These are phyloP conservation scores for Akanthomyces dipterigenus DNA, from an alignment of 2,329 filamentous ascomycete genomes.

Conservation along the genomic window DNA sequence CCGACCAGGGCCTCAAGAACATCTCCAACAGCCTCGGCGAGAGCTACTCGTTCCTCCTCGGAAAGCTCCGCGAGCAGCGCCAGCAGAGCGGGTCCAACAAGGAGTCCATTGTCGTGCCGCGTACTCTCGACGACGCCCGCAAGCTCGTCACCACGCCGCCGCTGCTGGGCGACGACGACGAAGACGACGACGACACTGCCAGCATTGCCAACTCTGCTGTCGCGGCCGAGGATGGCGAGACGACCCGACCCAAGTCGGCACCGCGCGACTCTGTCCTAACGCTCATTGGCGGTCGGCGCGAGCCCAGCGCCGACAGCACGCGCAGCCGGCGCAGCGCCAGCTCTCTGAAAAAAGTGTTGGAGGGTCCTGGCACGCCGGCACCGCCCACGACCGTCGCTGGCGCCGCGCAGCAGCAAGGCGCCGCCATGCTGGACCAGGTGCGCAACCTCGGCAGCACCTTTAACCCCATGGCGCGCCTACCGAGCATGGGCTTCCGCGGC, in stretches of 20 bases:
- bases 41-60: conserved; percentile 89
- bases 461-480: conserved; percentile 75
- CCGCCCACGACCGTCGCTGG: conserved; percentile 16
- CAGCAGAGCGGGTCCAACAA: conserved; percentile 26
- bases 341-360: conserved; percentile 51
- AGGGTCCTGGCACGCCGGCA: conserved; percentile 35
- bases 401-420: conserved; percentile 32
- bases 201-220: conserved; percentile 49
- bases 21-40: conserved; percentile 86
- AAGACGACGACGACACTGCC: conserved; percentile 45
- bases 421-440: conserved; percentile 71
- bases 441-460: conserved; percentile 72
- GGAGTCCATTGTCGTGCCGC: conserved; percentile 60
- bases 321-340: conserved; percentile 57
- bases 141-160: conserved; percentile 75
- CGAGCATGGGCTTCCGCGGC: conserved; percentile 65
- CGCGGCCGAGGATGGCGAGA: conserved; percentile 29
- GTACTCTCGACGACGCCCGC: conserved; percentile 86
- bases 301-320: conserved; percentile 70
- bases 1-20: conserved; percentile 85
- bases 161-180: conserved; percentile 45
- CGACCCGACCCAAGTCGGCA: conserved; percentile 15
- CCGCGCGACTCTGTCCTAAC: conserved; percentile 61
- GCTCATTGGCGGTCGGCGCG: conserved; percentile 66
- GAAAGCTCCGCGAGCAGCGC: conserved; percentile 75